Conservation (phyloP, 2,329 filamentous ascomycete species). For the Neopestalotiopsis sp. region DNA sequence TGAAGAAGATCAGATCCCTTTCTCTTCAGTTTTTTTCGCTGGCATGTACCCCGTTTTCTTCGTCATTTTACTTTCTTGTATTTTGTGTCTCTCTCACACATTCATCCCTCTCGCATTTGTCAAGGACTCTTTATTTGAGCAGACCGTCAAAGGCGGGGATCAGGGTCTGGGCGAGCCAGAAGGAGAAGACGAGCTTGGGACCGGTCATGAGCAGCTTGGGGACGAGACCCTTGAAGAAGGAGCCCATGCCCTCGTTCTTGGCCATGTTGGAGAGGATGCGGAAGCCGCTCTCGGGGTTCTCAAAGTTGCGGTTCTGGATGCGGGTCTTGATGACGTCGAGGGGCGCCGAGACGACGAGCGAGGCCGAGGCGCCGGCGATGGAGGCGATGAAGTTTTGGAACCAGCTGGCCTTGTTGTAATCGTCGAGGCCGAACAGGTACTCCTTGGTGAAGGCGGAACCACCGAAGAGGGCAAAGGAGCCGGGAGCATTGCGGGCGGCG, state of each 20-base stretch:
- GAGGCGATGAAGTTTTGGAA: constrained; percentile 97
- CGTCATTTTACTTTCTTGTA: constrained; percentile 8
- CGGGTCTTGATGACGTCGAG: constrained; percentile 98
- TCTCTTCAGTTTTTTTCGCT: background rate
- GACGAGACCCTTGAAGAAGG: constrained; percentile 97
- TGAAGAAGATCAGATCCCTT: constrained; percentile 3
- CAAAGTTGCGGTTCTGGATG: constrained; percentile 98
- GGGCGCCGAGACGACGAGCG: constrained; percentile 93
- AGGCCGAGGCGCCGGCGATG: constrained; percentile 91
- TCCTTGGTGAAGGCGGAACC: constrained; percentile 98
- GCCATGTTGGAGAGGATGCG: constrained; percentile 92
- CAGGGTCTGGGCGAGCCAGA: constrained; percentile 98
- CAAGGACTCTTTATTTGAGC: constrained; percentile 39
- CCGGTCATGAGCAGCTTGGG: constrained; percentile 99
- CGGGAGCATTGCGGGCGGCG: constrained; percentile 93
- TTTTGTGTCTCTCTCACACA: constrained; percentile 13
- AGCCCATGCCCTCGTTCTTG: constrained; percentile 80
- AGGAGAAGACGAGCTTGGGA: constrained; percentile 98
- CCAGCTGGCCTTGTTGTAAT: constrained; percentile 97
- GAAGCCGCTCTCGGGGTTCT: constrained; percentile 94
- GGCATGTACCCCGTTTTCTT: background rate
- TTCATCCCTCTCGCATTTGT: background rate
- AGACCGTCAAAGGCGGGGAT: constrained; percentile 84
- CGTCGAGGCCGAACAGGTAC: constrained; percentile 84
- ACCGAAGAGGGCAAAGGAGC: constrained; percentile 96